phyloP scores from a whole-genome alignment of 129 eudicot genomes.

The Solidago caesia region DNA sequence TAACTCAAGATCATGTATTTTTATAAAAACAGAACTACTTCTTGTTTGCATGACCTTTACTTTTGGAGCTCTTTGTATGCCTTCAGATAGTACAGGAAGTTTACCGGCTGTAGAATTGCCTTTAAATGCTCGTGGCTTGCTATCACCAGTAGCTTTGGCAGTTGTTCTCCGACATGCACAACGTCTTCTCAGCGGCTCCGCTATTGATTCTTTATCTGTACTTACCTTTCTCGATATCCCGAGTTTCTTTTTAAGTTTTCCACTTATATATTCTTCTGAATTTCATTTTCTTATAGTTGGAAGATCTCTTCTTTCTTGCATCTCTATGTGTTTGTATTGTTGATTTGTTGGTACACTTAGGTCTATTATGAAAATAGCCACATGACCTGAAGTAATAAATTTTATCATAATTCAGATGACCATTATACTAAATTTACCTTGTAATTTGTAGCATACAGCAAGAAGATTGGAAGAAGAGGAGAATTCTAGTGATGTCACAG shows the following conservation, averaged over 20 bases:
- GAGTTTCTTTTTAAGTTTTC: not conserved
- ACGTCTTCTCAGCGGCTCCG: conserved; percentile 65
- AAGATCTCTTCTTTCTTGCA: not conserved
- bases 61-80: conserved; percentile 29
- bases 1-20: not conserved
- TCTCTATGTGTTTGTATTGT: too few species aligned
- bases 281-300: not conserved
- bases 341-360: not conserved
- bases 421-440: conserved; percentile 2
- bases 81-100: conserved; percentile 31
- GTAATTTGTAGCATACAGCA: conserved; percentile 60
- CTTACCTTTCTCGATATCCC: conserved; percentile 16
- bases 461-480: conserved; percentile 64
- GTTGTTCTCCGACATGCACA: conserved; percentile 68
- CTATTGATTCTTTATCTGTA: conserved; percentile 72
- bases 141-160: conserved; percentile 64
- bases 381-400: not conserved
- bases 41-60: conserved; percentile 7
- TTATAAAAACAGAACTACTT: not conserved
- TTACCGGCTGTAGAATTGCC: conserved; percentile 57
- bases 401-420: conserved; percentile 3
- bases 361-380: not conserved
- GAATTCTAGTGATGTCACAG: conserved; percentile 52
- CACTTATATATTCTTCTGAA: not conserved
- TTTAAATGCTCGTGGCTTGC: conserved; percentile 52